Evolutionary conservation across 2,329 filamentous ascomycete species (phyloP).

Genomic region (Colletotrichum salicis): DNA sequence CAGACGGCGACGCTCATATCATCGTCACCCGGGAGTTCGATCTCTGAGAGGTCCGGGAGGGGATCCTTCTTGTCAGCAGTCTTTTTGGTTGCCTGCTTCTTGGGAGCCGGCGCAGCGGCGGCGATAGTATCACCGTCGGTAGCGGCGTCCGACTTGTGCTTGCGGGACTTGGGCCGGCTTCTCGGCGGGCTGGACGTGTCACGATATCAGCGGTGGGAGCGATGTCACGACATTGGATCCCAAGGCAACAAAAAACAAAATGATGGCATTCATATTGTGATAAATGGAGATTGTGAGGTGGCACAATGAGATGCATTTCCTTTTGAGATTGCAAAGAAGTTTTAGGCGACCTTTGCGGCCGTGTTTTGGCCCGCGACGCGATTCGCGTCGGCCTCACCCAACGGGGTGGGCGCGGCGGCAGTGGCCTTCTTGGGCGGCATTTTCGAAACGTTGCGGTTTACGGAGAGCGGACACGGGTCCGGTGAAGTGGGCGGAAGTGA

Average conservation of each 20-base stretch:
- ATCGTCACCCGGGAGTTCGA: slow-evolving; percentile 60
- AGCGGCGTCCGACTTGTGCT: slow-evolving; percentile 32
- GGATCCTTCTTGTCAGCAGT: neutral
- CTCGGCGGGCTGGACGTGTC: slow-evolving; percentile 17
- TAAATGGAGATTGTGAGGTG: neutral
- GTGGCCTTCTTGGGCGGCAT: slow-evolving; percentile 15
- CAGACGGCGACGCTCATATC: slow-evolving; percentile 58
- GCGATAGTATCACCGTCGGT: neutral
- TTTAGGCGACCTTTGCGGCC: neutral
- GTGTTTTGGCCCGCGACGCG: neutral
- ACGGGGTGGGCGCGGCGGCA: neutral
- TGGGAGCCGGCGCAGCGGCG: neutral
- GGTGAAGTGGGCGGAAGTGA: neutral
- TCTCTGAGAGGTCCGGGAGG: slow-evolving; percentile 44
- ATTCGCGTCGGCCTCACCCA: slow-evolving; percentile 20
- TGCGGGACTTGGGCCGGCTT: slow-evolving; percentile 15
- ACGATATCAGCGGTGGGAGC: neutral
- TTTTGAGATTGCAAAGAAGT: neutral
- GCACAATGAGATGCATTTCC: neutral
- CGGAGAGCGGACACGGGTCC: neutral
- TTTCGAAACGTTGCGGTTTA: neutral
- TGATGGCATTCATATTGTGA: neutral
- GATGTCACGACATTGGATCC: neutral
- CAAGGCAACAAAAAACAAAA: neutral
- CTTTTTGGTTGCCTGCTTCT: slow-evolving; percentile 2